Percentiles rank a stretch among this genome's conserved stretches.
phyloP scores from a whole-genome alignment of 441 rosid genomes.

The Erodium moschatum region DNA sequence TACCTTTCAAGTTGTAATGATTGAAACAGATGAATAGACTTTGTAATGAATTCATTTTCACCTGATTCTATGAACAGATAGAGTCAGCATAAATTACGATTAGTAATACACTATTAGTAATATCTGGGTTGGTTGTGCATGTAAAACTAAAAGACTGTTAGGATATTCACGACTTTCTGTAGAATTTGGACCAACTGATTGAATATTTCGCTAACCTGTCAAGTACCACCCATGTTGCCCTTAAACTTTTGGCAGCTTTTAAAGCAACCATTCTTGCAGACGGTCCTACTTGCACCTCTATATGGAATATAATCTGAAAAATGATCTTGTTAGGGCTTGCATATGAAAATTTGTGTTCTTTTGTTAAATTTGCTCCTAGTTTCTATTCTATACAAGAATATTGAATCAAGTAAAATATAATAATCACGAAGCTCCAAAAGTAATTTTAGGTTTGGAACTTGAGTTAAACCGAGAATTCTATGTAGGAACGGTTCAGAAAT shows the following conservation, averaged over 20 bases:
- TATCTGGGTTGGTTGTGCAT: not conserved
- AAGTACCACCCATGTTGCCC: constrained; percentile 34
- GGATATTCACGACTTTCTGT: not conserved
- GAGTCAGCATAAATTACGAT: no score
- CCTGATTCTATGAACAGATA: no score
- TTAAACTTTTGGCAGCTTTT: constrained; percentile 28
- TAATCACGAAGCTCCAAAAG: not conserved
- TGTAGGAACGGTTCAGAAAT: not conserved
- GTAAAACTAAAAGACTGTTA: not conserved
- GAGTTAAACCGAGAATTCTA: not conserved
- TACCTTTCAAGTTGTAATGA: no score
- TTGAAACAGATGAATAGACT: no score
- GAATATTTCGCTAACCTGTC: constrained; percentile 35
- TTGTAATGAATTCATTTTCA: no score
- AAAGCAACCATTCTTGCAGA: constrained; percentile 33
- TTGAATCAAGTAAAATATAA: not conserved
- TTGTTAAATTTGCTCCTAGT: no score
- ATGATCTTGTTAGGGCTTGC: no score
- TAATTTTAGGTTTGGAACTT: not conserved
- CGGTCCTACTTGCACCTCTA: constrained; percentile 40
- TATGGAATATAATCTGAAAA: constrained; percentile 36
- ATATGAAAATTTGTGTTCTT: no score
- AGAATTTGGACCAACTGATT: not conserved
- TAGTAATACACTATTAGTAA: not conserved
- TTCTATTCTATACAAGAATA: not conserved